Base-by-base conservation (phyloP, 2,329 filamentous ascomycete genomes). In the Daldinia sp. region DNA sequence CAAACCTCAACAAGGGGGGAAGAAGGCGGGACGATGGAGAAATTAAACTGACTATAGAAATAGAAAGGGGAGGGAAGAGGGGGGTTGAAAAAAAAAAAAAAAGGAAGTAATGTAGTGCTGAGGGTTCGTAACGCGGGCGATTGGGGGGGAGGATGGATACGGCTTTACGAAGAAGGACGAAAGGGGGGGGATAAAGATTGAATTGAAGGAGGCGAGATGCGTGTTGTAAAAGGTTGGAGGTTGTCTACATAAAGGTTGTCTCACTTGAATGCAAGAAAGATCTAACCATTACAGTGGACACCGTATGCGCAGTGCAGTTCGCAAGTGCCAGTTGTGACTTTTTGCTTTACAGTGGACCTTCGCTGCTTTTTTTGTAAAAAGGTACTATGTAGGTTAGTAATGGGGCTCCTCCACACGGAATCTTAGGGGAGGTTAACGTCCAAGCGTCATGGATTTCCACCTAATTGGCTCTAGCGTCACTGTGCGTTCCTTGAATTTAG, bases 401-500 rank as follows among this genome's bases (percentile, higher is more conserved):
- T 29, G 63, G 59, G 48, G 35, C 32, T 54, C 50, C 58, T 62
- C 64, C 64, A 55, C 66, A 68, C 53, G 62, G 64, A 63, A 56
- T 48, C 45, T 48, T 48, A 48, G 27, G 45, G 45, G 54, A 54
- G 41, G n/a, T n/a, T 65, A 57, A 45, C 49, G 66, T 67, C 66
- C 59, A 65, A 70, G 66, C 68, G 66, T 68, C 51, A 60, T 64
- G 25, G 56, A 58, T 61, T 57, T 49, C 21, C 34, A 7, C 27
- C 32, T 61, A 30, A 65, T 68, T 68, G 53, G 59, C 29, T 45
- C 13, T 19, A 39, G 11, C 1, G 15, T 8, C 17, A 67, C 64
- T 17, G 63, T 65, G 61, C 54, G 37, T 29, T 10, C 13, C 13
- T 32, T 21, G 15, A 29, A n/a, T 27, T 17, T 8, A 19, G 51